Conservation (phyloP, 768 basidiomycete genomes). For the Phanerochaete sordida region DNA sequence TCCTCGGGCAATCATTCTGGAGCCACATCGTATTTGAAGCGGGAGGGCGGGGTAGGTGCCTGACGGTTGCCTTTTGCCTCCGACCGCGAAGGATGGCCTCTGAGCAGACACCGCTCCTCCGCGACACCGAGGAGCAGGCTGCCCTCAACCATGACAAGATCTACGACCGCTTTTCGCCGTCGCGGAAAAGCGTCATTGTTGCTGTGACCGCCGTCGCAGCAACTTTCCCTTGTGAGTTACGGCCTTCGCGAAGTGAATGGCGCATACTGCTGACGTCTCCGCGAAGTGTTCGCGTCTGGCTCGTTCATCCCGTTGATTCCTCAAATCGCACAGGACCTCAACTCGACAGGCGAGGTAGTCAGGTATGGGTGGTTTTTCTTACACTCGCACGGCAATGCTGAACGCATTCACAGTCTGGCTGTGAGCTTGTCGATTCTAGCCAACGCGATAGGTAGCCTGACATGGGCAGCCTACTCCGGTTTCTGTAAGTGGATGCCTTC, state of each 20-base stretch:
- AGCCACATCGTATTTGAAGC: no score
- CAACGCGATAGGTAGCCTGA: conserved; percentile 3
- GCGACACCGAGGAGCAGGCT: conserved; percentile 2
- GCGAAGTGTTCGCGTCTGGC: conserved; percentile 65
- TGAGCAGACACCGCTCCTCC: conserved; percentile 28
- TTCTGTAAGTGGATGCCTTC: neutral
- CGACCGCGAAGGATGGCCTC: no score
- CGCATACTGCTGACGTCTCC: neutral
- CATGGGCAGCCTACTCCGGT: conserved; percentile 4
- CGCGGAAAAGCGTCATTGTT: conserved; percentile 50
- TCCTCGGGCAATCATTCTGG: no score
- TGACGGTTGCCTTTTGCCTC: no score
- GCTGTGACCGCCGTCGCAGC: conserved; percentile 58
- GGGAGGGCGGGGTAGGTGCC: no score
- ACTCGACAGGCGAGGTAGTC: conserved; percentile 53
- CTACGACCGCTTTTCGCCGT: conserved; percentile 55
- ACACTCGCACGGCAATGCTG: no score
- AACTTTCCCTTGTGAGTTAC: conserved; percentile 57
- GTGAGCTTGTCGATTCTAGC: conserved; percentile 2
- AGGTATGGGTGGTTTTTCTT: no score
- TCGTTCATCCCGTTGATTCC: conserved; percentile 76
- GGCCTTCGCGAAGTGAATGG: no score
- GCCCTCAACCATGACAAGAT: conserved; percentile 29
- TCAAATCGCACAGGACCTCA: conserved; percentile 62
- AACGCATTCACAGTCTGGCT: neutral